A percentile compares a stretch with the other conserved stretches of the same genome.
Evolutionary conservation across 768 basidiomycete species (phyloP).

Genomic region (Dictyophora rubrovolvata): DNA sequence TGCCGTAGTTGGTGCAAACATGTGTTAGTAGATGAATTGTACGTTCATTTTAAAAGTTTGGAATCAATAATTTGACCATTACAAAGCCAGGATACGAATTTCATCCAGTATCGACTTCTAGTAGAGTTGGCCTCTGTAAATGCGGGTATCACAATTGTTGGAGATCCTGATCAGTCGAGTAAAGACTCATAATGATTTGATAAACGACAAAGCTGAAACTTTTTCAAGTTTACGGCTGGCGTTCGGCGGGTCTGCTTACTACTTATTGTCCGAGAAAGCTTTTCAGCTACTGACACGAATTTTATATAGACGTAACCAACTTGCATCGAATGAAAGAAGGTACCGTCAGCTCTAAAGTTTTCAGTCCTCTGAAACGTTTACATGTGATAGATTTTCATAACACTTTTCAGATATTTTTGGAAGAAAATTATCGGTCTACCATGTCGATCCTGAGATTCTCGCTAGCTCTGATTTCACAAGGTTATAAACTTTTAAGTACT

Average conservation of each 20-base stretch:
- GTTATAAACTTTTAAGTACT: conserved; percentile 23
- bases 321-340: conserved; percentile 62
- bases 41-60: conserved; percentile 20
- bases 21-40: conserved; percentile 78
- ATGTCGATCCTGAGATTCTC: conserved; percentile 62
- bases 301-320: conserved; percentile 48
- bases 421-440: conserved; percentile 83
- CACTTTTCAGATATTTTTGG: conserved; percentile 61
- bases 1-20: conserved; percentile 53
- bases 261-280: background rate
- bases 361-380: background rate
- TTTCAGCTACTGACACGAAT: background rate
- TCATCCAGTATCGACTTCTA: conserved; percentile 75
- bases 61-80: background rate
- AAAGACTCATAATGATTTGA: conserved; percentile 9
- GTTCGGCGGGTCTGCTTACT: conserved; percentile 39
- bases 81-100: conserved; percentile 68
- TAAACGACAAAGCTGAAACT: background rate
- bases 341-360: conserved; percentile 4
- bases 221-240: conserved; percentile 72
- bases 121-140: conserved; percentile 43
- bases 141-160: conserved; percentile 66
- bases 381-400: conserved; percentile 46
- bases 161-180: conserved; percentile 90
- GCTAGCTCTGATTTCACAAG: conserved; percentile 74